These are phyloP conservation scores for Ceraceosorus bombacis DNA, from an alignment of 1,284 basidiomycete genomes.

Conservation along the genomic window DNA sequence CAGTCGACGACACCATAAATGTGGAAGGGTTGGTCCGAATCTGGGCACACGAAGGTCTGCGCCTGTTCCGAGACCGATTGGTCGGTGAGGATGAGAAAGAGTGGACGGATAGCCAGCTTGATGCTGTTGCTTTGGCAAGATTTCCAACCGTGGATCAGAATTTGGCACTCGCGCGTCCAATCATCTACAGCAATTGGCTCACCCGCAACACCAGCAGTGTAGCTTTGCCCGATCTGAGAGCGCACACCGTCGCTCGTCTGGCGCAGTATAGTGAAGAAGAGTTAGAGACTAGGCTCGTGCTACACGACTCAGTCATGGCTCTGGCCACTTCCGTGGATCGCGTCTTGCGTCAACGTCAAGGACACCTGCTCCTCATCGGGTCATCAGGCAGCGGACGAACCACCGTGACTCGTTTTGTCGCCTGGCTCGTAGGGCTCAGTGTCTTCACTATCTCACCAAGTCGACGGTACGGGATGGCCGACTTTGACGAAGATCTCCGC, in stretches of 20 bases:
- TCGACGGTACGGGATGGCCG: slow-evolving; percentile 94
- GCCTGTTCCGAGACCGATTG: slow-evolving; percentile 94
- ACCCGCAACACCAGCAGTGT: slow-evolving; percentile 95
- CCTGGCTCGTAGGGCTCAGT: slow-evolving; percentile 98
- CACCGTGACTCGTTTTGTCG: slow-evolving; percentile 93
- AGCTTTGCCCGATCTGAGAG: slow-evolving; percentile 81
- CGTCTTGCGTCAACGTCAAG: slow-evolving; percentile 97
- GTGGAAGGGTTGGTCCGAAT: slow-evolving; percentile 91
- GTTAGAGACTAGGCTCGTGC: slow-evolving; percentile 91
- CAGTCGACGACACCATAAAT: slow-evolving; percentile 81
- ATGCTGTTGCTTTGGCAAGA: slow-evolving; percentile 71
- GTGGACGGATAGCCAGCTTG: slow-evolving; percentile 93
- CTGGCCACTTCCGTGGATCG: slow-evolving; percentile 95
- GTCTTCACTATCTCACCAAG: slow-evolving; percentile 99
- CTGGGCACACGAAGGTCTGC: slow-evolving; percentile 96
- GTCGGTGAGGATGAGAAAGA: slow-evolving; percentile 53
- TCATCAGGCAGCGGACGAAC: slow-evolving; percentile 98
- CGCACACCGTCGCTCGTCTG: slow-evolving; percentile 92
- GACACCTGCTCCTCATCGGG: slow-evolving; percentile 90
- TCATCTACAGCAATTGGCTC: slow-evolving; percentile 98
- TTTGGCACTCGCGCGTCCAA: slow-evolving; percentile 69
- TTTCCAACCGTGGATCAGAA: slow-evolving; percentile 85
- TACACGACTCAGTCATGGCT: slow-evolving; percentile 97
- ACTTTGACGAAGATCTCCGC: slow-evolving; percentile 95
- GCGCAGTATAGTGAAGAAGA: slow-evolving; percentile 61